A percentile compares a stretch with the other conserved stretches of the same genome.
Evolutionary conservation across 495 filamentous ascomycete species (phyloP).

Genomic region (Xylaria longipes): DNA sequence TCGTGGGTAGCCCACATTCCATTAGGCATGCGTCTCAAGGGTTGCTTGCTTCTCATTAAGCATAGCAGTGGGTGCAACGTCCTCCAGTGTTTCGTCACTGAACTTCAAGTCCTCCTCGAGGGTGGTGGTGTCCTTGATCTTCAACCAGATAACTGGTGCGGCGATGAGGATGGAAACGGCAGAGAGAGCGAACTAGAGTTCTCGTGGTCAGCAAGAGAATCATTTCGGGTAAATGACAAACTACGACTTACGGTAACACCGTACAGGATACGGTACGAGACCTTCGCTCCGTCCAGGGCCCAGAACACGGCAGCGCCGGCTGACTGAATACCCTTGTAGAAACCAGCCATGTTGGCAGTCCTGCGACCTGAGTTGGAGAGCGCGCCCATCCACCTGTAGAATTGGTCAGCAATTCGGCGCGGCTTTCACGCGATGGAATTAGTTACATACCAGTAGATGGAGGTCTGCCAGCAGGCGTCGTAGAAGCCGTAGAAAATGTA

Average conservation of each 20-base stretch:
- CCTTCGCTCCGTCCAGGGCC: conserved; percentile 71
- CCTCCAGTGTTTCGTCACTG: conserved; percentile 77
- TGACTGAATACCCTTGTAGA: conserved; percentile 91
- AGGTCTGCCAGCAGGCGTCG: conserved; percentile 84
- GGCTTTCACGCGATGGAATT: conserved; percentile 22
- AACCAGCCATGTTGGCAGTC: conserved; percentile 90
- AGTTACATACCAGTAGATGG: conserved; percentile 78
- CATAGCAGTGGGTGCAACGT: conserved; percentile 53
- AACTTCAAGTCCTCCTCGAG: conserved; percentile 83
- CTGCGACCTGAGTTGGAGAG: conserved; percentile 90
- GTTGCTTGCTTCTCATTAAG: conserved; percentile 30
- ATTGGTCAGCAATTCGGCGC: conserved; percentile 30
- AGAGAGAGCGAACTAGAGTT: conserved; percentile 73
- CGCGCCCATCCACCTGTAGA: conserved; percentile 71
- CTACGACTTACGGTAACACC: conserved; percentile 48
- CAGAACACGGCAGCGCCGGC: conserved; percentile 90
- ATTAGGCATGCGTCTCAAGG: conserved; percentile 22
- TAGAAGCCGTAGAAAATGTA: conserved; percentile 95
- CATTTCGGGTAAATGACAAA: neutral
- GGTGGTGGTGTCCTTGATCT: conserved; percentile 73
- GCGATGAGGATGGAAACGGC: conserved; percentile 74
- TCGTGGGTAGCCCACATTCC: neutral
- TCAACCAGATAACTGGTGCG: conserved; percentile 78
- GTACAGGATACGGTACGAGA: conserved; percentile 70
- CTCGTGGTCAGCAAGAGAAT: conserved; percentile 37